These are phyloP conservation scores for Candida andamanensis DNA, from an alignment of 805 yeast genomes.

Conservation along the genomic window DNA sequence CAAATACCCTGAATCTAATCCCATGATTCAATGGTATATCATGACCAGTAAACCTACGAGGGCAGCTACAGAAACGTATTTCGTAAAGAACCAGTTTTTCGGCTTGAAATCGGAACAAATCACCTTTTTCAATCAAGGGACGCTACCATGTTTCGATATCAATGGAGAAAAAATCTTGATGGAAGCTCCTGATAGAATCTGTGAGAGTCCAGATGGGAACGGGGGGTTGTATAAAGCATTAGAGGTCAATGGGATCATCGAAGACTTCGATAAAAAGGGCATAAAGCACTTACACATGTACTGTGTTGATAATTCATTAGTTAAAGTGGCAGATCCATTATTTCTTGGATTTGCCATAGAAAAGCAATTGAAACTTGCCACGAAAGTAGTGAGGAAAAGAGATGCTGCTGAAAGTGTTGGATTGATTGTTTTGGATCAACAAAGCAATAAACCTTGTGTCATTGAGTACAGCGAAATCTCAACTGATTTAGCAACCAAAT, in stretches of 20 bases:
- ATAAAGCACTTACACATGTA: slow-evolving; percentile 92
- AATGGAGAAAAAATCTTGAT: slow-evolving; percentile 69
- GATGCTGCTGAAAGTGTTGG: slow-evolving; percentile 89
- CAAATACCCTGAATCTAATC: slow-evolving; percentile 18
- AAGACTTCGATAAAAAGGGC: slow-evolving; percentile 62
- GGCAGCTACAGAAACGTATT: slow-evolving; percentile 65
- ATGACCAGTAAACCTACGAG: slow-evolving; percentile 95
- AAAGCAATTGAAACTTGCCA: slow-evolving; percentile 68
- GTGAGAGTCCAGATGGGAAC: slow-evolving; percentile 95
- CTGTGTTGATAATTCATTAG: slow-evolving; percentile 92
- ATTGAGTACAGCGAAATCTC: slow-evolving; percentile 93
- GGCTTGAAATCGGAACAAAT: slow-evolving; percentile 62
- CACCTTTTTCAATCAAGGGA: slow-evolving; percentile 88
- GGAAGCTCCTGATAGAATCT: slow-evolving; percentile 48
- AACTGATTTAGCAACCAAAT: slow-evolving; percentile 60
- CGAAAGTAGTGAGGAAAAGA: slow-evolving; percentile 92
- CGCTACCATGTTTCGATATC: slow-evolving; percentile 78
- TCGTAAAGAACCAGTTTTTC: slow-evolving; percentile 57
- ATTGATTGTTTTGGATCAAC: slow-evolving; percentile 67
- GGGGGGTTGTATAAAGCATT: slow-evolving; percentile 94
- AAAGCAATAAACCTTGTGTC: slow-evolving; percentile 67
- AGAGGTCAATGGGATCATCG: slow-evolving; percentile 53
- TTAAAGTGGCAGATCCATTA: slow-evolving; percentile 88
- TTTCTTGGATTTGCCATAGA: slow-evolving; percentile 79
- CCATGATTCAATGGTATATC: slow-evolving; percentile 72